Percentiles rank a stretch among this genome's conserved stretches.
phyloP scores from a whole-genome alignment of 345 rosid species.

The Raphanus sativus region DNA sequence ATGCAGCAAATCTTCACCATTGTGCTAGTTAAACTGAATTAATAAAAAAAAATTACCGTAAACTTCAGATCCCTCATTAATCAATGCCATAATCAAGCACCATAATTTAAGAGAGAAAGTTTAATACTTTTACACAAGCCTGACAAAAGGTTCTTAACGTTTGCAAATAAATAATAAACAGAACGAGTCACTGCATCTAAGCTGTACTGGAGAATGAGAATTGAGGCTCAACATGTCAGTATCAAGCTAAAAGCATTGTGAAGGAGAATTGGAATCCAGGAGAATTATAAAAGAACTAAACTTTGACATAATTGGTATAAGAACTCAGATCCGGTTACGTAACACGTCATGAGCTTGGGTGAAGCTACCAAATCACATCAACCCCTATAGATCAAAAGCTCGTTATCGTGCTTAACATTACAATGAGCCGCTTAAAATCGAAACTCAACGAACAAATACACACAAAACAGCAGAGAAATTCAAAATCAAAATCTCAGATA shows the following conservation, averaged over 20 bases:
- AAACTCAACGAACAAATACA: neutral
- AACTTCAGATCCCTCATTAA: neutral
- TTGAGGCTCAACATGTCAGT: slow-evolving; percentile 5
- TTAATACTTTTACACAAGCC: no score
- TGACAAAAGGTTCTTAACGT: no score
- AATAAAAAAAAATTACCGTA: no score
- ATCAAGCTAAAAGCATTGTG: slow-evolving; percentile 8
- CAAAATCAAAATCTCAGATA: slow-evolving; percentile 32
- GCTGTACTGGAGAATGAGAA: neutral
- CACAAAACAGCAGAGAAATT: neutral
- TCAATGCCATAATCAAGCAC: neutral
- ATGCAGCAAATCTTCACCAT: slow-evolving; percentile 98
- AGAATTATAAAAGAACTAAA: neutral
- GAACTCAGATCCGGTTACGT: no score
- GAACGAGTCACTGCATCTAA: neutral
- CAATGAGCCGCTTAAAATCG: neutral
- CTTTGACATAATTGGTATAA: no score
- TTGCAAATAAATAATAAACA: no score
- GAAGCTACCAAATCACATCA: slow-evolving; percentile 13
- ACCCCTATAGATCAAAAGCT: slow-evolving; percentile 1
- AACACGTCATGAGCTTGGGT: neutral
- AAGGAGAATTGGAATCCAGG: neutral
- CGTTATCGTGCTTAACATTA: slow-evolving; percentile 11
- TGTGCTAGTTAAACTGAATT: slow-evolving; percentile 30
- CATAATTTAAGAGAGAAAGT: no score